Percentiles rank a stretch among this genome's conserved stretches.
phyloP scores from a whole-genome alignment of 1,139 yeast genomes.

The Groenewaldozyma sp. region DNA sequence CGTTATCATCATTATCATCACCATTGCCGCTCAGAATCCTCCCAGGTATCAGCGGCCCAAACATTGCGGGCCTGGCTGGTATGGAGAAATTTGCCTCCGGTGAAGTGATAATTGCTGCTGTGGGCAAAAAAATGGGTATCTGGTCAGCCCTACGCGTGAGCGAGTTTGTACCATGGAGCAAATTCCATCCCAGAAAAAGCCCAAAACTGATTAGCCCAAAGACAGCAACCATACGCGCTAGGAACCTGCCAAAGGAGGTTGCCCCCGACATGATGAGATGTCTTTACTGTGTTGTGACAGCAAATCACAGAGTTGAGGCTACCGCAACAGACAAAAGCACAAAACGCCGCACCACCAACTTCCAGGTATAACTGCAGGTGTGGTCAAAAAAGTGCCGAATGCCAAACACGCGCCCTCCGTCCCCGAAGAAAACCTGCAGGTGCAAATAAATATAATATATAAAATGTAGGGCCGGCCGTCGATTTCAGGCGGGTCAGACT shows the following conservation, averaged over 20 bases:
- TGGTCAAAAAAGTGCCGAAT: no score
- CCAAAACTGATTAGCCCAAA: not conserved
- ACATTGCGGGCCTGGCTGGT: conserved; percentile 30
- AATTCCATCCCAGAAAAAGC: not conserved
- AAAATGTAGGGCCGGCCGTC: no score
- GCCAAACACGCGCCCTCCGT: no score
- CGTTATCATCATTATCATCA: conserved; percentile 1
- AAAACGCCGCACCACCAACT: no score
- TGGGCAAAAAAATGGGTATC: conserved; percentile 22
- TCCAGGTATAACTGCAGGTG: no score
- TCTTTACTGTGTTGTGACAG: no score
- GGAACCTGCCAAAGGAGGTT: not conserved
- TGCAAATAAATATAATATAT: no score
- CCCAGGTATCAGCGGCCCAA: conserved; percentile 26
- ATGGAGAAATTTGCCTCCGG: conserved; percentile 22
- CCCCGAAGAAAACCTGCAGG: no score
- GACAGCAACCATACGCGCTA: not conserved
- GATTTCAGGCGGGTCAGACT: no score
- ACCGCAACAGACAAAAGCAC: no score
- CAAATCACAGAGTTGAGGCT: no score
- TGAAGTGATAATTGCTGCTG: conserved; percentile 19
- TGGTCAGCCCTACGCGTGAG: conserved; percentile 5
- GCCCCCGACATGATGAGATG: no score
- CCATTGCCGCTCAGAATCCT: conserved; percentile 2
- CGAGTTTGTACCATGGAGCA: conserved; percentile 1